Evolutionary conservation across 2,329 filamentous ascomycete species (phyloP), one percentile per base, ranked within the genome.

Genomic region (Purpureocillium takamizusanense): DNA sequence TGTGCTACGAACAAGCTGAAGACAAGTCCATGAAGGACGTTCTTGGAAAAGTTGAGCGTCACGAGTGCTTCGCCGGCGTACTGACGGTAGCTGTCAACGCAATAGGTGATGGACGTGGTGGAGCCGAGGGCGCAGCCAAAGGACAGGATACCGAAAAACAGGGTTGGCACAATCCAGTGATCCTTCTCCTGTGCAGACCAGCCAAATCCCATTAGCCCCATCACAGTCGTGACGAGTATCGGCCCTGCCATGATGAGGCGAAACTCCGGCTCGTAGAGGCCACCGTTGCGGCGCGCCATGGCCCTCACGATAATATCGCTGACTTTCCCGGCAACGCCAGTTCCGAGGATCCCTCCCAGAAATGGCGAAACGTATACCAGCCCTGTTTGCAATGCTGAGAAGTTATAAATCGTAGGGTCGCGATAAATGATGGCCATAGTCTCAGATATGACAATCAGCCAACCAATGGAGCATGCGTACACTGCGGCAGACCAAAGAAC

Each of bases 11-110:
- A 95, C 36, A 95, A 67, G 42, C 85, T 78, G 55, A 95, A 97
- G 1, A 95, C 73, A 38, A 97, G 68, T 0, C 90, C 90, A 51
- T 97, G 90, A 18, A 95, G 76, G 39, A 95, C 74, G 55, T 95
- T 97, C 70, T 97, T 97, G 63, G 78, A 81, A 54, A 95, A 92
- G 54, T 95, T 97, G 48, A 97, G 68, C 15, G 90, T 95, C 12
- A 97, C 92, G 27, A 97, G 71, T 3, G 90, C 89, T 61, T 97
- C 90, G 15, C 88, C 89, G 1, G 90, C 90, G 59, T 95, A 95
- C 53, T 94, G 83, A 10, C 89, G 74, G 60, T 97, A 95, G 47
- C 82, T 88, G 62, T 97, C 90, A 7, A 97, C 87, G 39, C 84
- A 88, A 52, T 95, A 97, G 0, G 90, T 95, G 53, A 97, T 95